phyloP scores from a whole-genome alignment of 306 rosid genomes.

The Coriaria nepalensis region DNA sequence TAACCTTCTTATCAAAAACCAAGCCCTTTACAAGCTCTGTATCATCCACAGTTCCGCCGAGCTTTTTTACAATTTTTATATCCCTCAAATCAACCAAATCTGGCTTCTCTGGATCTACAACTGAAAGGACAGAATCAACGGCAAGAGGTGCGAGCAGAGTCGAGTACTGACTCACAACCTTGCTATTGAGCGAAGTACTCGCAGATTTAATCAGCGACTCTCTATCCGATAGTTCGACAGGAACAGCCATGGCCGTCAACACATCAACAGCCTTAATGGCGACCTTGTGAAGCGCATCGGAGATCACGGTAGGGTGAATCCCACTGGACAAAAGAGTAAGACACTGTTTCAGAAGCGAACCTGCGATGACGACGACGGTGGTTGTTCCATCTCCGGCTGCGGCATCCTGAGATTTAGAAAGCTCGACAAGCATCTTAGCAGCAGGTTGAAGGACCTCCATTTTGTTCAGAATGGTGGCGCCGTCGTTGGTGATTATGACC shows the following conservation, averaged over 20 bases:
- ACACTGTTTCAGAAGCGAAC: constrained; percentile 59
- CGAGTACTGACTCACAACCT: constrained; percentile 93
- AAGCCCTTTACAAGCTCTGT: constrained; percentile 67
- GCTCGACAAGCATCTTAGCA: constrained; percentile 95
- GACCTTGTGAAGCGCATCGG: constrained; percentile 74
- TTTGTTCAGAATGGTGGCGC: constrained; percentile 94
- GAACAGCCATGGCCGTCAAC: constrained; percentile 88
- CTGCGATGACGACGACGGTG: constrained; percentile 88
- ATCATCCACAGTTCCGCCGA: constrained; percentile 86
- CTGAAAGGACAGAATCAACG: constrained; percentile 73
- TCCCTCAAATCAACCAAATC: constrained; percentile 80
- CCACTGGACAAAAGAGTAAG: constrained; percentile 65
- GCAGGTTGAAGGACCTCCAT: constrained; percentile 98
- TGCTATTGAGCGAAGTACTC: constrained; percentile 80
- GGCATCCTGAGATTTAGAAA: constrained; percentile 84
- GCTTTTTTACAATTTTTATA: constrained; percentile 84
- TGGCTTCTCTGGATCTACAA: constrained; percentile 49
- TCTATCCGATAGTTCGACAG: constrained; percentile 76
- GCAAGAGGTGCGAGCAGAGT: constrained; percentile 83
- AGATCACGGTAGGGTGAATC: constrained; percentile 76
- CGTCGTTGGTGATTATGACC: constrained; percentile 94
- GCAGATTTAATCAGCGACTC: constrained; percentile 82
- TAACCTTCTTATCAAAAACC: constrained; percentile 83
- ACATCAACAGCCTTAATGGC: constrained; percentile 68
- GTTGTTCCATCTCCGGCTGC: constrained; percentile 97